Conservation (phyloP, 495 filamentous ascomycete genomes). For the Letharia columbiana region DNA sequence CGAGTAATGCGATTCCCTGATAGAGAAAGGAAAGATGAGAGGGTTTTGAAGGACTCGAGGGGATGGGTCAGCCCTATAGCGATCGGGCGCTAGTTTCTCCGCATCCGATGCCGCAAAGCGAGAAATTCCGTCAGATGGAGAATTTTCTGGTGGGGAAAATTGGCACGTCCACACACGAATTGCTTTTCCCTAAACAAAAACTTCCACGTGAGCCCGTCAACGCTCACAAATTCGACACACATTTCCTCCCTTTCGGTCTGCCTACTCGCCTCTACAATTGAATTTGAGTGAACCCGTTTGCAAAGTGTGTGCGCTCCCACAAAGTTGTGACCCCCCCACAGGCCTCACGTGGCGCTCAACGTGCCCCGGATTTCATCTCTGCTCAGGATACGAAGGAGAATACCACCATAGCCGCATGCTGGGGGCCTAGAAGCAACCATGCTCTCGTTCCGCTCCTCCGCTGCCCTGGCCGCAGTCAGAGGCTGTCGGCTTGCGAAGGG, state of each 20-base stretch:
- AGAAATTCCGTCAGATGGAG: not conserved
- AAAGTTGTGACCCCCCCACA: not conserved
- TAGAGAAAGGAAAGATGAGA: not conserved
- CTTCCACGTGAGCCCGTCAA: not conserved
- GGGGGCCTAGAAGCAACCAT: slow-evolving; percentile 6
- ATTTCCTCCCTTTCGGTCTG: not conserved
- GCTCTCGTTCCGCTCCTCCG: slow-evolving; percentile 21
- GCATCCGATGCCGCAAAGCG: not conserved
- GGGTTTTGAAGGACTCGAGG: no score
- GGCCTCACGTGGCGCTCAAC: not conserved
- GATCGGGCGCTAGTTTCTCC: not conserved
- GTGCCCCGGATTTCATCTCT: not conserved
- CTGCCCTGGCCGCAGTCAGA: slow-evolving; percentile 8
- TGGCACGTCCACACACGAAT: not conserved
- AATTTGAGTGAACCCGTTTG: not conserved
- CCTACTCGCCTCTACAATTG: not conserved
- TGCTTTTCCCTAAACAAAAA: not conserved
- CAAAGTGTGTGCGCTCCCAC: not conserved
- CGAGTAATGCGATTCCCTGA: not conserved
- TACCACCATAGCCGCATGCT: slow-evolving; percentile 11
- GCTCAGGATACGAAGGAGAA: not conserved
- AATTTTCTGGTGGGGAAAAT: slow-evolving; percentile 1
- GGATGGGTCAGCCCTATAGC: not conserved
- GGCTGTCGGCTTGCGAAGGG: slow-evolving; percentile 15
- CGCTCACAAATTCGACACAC: not conserved